Evolutionary conservation across 2,329 filamentous ascomycete species (phyloP).

Genomic region (Xylariaceae sp.): DNA sequence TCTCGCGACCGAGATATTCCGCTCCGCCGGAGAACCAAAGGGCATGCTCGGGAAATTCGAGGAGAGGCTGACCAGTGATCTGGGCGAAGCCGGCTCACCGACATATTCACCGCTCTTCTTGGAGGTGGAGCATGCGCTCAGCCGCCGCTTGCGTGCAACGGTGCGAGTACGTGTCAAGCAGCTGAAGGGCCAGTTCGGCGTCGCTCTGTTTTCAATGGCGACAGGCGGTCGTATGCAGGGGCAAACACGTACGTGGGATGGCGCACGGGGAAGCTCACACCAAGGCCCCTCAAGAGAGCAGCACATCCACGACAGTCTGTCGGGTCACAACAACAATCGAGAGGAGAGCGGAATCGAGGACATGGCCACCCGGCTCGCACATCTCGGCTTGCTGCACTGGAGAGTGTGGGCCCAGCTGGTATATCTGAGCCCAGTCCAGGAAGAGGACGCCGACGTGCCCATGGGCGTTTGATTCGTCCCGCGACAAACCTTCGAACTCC

Average conservation of each 20-base stretch:
- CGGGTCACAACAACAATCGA: conserved; percentile 33
- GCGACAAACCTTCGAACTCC: neutral
- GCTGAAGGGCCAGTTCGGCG: conserved; percentile 47
- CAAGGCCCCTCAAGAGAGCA: too few species aligned
- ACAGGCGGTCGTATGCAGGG: conserved; percentile 45
- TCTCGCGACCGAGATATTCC: conserved; percentile 54
- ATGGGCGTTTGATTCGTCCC: conserved; percentile 21
- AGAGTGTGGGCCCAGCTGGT: conserved; percentile 75
- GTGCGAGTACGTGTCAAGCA: conserved; percentile 46
- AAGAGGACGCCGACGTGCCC: conserved; percentile 20
- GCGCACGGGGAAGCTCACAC: conserved; percentile 21
- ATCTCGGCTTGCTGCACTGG: conserved; percentile 84
- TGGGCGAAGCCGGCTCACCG: conserved; percentile 31
- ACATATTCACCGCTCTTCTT: conserved; percentile 39
- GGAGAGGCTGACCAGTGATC: conserved; percentile 40
- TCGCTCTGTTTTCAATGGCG: conserved; percentile 50
- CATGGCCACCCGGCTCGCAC: conserved; percentile 71
- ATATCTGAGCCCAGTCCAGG: conserved; percentile 45
- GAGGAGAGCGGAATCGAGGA: conserved; percentile 55
- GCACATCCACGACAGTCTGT: neutral
- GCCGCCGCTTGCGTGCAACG: conserved; percentile 43
- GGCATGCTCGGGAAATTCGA: conserved; percentile 45
- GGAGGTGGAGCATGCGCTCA: conserved; percentile 46
- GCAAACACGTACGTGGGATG: conserved; percentile 33
- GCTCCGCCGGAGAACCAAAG: conserved; percentile 47